phyloP scores from a whole-genome alignment of 805 yeast species.

The Yarrowia alimentaria region DNA sequence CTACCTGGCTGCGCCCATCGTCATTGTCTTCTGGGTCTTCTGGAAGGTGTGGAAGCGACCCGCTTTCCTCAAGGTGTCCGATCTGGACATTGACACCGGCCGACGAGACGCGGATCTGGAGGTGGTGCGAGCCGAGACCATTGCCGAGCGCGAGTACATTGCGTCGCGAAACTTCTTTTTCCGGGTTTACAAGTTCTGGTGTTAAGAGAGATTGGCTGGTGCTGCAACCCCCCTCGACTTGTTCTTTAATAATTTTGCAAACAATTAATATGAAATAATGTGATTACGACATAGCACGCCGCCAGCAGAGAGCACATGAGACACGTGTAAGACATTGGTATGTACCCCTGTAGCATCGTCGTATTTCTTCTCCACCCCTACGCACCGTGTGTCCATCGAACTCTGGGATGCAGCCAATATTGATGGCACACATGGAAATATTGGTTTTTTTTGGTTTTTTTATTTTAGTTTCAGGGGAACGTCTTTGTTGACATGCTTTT shows the following conservation, averaged over 20 bases:
- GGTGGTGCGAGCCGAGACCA: conserved; percentile 50
- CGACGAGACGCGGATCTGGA: conserved; percentile 58
- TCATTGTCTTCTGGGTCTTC: conserved; percentile 53
- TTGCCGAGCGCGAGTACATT: conserved; percentile 48
- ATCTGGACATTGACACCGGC: conserved; percentile 62
- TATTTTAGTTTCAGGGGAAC: too few species aligned
- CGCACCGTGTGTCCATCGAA: too few species aligned
- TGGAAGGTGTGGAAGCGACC: conserved; percentile 55
- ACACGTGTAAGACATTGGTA: too few species aligned
- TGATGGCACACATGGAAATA: too few species aligned
- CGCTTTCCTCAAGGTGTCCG: conserved; percentile 47
- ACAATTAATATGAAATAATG: neutral
- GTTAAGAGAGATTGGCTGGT: conserved; percentile 39
- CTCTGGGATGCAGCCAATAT: too few species aligned
- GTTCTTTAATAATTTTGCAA: conserved; percentile 3
- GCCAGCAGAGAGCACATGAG: too few species aligned
- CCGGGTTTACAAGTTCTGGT: conserved; percentile 48
- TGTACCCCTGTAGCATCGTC: too few species aligned
- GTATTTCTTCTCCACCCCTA: too few species aligned
- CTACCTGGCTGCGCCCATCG: conserved; percentile 64
- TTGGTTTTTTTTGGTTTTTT: too few species aligned
- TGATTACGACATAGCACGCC: too few species aligned
- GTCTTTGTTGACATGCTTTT: too few species aligned
- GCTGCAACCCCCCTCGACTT: too few species aligned
- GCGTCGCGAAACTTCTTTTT: conserved; percentile 49